Percentiles rank a stretch among this genome's conserved stretches.
Conservation (phyloP, 257 asterid genomes). For the Gentiana dahurica region DNA sequence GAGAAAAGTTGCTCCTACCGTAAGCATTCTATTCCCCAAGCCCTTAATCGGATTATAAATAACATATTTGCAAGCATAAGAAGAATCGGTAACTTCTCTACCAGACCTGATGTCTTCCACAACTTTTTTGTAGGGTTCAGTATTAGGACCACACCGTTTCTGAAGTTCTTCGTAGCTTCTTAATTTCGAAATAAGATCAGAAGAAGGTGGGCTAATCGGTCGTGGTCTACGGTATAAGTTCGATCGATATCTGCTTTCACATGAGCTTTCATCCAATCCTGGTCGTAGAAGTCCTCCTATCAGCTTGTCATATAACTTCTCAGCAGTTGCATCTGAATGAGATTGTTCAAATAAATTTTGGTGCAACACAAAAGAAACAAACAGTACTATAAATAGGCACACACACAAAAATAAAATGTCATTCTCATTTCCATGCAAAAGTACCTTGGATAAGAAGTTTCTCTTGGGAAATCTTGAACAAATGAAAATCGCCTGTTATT, state of each 20-base stretch:
- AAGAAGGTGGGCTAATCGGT: constrained; percentile 30
- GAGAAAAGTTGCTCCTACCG: constrained; percentile 61
- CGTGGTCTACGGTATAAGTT: constrained; percentile 29
- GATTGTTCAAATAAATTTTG: too few species aligned
- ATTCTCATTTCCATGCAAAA: too few species aligned
- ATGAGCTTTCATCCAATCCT: constrained; percentile 52
- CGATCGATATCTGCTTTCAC: constrained; percentile 62
- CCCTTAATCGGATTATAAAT: constrained; percentile 67
- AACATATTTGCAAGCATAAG: constrained; percentile 51
- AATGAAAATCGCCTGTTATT: too few species aligned
- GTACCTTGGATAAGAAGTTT: too few species aligned
- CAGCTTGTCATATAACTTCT: constrained; percentile 30
- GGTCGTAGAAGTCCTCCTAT: constrained; percentile 53
- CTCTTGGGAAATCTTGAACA: too few species aligned
- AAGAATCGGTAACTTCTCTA: constrained; percentile 6
- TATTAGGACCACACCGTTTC: constrained; percentile 61
- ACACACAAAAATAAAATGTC: too few species aligned
- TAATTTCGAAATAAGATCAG: constrained; percentile 54
- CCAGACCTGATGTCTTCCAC: constrained; percentile 36
- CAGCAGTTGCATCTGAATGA: too few species aligned
- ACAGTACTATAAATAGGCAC: too few species aligned
- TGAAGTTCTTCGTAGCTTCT: constrained; percentile 67
- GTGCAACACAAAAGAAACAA: too few species aligned
- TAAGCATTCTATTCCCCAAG: constrained; percentile 61
- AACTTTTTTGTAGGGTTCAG: constrained; percentile 41